Percentiles rank a stretch among this genome's conserved stretches.
Evolutionary conservation across 345 rosid species (phyloP).

Genomic region (Erucastrum elatum): DNA sequence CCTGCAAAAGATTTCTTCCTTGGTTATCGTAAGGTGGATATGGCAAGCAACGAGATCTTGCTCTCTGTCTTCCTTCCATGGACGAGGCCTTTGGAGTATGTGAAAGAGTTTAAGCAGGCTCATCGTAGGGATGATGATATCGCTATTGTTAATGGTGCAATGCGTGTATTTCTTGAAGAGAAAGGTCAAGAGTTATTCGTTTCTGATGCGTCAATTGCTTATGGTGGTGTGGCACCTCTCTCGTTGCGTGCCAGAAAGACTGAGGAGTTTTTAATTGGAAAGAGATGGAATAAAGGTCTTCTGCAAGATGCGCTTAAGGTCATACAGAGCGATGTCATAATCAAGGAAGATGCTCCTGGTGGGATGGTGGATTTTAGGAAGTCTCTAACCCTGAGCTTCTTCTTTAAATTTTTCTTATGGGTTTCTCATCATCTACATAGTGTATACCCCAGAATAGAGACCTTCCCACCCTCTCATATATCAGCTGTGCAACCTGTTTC

Average conservation of each 20-base stretch:
- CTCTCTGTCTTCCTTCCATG: constrained; percentile 68
- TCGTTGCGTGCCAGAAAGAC: constrained; percentile 62
- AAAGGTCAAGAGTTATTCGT: constrained; percentile 52
- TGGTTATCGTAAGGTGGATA: neutral
- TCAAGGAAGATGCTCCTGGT: constrained; percentile 86
- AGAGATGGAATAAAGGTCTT: constrained; percentile 38
- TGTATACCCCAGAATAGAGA: constrained; percentile 43
- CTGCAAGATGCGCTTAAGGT: constrained; percentile 62
- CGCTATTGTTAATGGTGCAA: constrained; percentile 94
- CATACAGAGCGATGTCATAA: constrained; percentile 57
- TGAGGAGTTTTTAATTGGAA: constrained; percentile 63
- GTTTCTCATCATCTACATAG: constrained; percentile 58
- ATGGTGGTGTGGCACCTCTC: constrained; percentile 91
- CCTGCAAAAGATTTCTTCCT: neutral
- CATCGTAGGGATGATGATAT: constrained; percentile 96
- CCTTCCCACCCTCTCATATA: constrained; percentile 45
- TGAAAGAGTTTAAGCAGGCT: constrained; percentile 96
- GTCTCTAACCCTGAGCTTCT: constrained; percentile 82
- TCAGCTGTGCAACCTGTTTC: neutral
- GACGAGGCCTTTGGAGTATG: constrained; percentile 79
- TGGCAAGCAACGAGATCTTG: neutral
- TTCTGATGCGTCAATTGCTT: constrained; percentile 68
- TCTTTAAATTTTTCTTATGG: constrained; percentile 91
- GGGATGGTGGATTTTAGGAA: constrained; percentile 96
- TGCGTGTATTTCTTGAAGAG: constrained; percentile 73